These are phyloP conservation scores for Nitzschia sp. DNA, from an alignment of 108 stramenopile species.

Conservation along the genomic window DNA sequence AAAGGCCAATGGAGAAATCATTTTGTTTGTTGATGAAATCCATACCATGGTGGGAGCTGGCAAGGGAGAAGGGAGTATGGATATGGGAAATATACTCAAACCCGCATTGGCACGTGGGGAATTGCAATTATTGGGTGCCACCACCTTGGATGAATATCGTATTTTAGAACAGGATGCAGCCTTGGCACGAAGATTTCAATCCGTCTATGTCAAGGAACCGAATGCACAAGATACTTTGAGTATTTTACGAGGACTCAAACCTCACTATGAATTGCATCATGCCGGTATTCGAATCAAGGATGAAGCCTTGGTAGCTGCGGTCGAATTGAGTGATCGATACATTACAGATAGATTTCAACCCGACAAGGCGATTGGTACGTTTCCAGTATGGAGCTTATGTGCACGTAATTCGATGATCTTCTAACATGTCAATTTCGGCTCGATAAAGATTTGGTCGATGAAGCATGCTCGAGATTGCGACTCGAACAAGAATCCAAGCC, in stretches of 20 bases:
- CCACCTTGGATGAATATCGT: slow-evolving; percentile 95
- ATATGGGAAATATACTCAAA: slow-evolving; percentile 93
- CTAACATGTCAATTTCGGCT: too few species aligned
- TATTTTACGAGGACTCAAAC: slow-evolving; percentile 93
- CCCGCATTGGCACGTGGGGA: slow-evolving; percentile 95
- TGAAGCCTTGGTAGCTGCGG: slow-evolving; percentile 92
- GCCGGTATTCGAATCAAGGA: slow-evolving; percentile 91
- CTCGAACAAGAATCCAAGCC: slow-evolving; percentile 84
- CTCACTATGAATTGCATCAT: slow-evolving; percentile 91
- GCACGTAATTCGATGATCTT: too few species aligned
- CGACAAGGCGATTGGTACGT: slow-evolving; percentile 93
- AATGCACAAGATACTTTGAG: slow-evolving; percentile 91
- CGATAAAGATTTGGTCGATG: slow-evolving; percentile 97
- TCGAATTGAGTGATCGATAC: slow-evolving; percentile 90
- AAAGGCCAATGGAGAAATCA: slow-evolving; percentile 74
- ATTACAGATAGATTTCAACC: slow-evolving; percentile 93
- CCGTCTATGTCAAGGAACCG: slow-evolving; percentile 91
- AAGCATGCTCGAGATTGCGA: slow-evolving; percentile 78
- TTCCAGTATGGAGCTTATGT: too few species aligned
- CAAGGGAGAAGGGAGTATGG: slow-evolving; percentile 42
- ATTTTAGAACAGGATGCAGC: slow-evolving; percentile 95
- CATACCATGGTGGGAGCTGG: slow-evolving; percentile 95
- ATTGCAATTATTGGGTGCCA: slow-evolving; percentile 94
- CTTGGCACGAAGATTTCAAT: slow-evolving; percentile 94
- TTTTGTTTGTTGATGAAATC: slow-evolving; percentile 96